Evolutionary conservation across 352 stramenopile species (phyloP), one percentile per base, ranked within the genome.

Genomic region (Blastocystis sp.): DNA sequence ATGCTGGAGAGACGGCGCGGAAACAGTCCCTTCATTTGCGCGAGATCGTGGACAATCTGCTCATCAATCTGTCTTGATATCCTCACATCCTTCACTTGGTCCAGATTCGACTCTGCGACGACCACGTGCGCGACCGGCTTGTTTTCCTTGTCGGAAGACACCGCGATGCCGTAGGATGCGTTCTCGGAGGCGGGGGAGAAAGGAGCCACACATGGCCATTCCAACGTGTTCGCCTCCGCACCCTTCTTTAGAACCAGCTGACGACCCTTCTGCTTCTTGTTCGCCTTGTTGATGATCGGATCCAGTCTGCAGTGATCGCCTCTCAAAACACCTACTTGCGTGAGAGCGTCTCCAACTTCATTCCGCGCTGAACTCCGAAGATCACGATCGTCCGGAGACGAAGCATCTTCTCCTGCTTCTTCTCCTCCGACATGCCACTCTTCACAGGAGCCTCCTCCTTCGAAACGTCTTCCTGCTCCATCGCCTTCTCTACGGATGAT

Each of bases 341-440:
- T 4, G 9, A 42, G 7, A 84, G 27, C 11, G 51, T 73, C 24
- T 69, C 44, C 9, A 32, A 48, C 7, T 29, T 73, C 72, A 84
- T 84, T 16, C 63, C n/a, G 9, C 32, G 51, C 16, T 42, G 16
- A 32, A 84, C 27, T n/a, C 72, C 72, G 34, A 84, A 84, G 18
- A 84, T 27, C n/a, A 84, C 36, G 32, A 84, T 84, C 6, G 72
- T 84, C 14, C 36, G 46, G 9, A 84, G 32, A 71, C 72, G 72
- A 34, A 64, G 1, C 46, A 38, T 21, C 27, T 84, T 84, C 51
- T 84, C 57, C 44, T 84, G 27, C 34, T 76, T 64, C 51, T 84
- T 84, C 46, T 72, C 34, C 27, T 71, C 51, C 9, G 51, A 53
- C 7, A 84, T 14, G 0, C 11, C 11, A 75, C 14, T 48, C n/a